Evolutionary conservation across 768 basidiomycete species (phyloP).

Genomic region (Mycena indigotica): DNA sequence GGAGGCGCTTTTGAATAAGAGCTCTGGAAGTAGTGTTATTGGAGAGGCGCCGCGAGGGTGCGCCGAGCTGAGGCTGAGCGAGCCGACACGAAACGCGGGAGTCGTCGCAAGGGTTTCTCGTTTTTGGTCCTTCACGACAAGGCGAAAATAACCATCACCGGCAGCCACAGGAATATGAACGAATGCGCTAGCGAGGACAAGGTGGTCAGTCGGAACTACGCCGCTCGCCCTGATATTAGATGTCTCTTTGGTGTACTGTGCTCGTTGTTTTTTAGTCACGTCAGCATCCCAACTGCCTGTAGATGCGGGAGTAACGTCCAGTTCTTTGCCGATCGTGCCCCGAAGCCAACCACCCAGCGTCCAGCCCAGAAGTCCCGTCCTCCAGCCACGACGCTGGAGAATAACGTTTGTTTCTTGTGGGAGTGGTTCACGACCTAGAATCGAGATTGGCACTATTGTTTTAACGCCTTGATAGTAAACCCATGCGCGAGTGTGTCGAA

Average conservation of each 20-base stretch:
- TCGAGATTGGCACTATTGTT: conserved; percentile 40
- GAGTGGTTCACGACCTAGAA: conserved; percentile 9
- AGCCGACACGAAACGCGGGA: conserved; percentile 35
- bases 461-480: conserved; percentile 40
- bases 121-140: conserved; percentile 38
- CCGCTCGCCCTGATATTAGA: conserved; percentile 35
- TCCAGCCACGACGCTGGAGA: conserved; percentile 39
- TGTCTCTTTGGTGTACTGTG: conserved; percentile 32
- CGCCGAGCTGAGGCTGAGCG: conserved; percentile 45
- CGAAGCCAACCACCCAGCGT: conserved; percentile 12
- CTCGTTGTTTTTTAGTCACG: background rate
- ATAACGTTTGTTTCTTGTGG: conserved; percentile 27
- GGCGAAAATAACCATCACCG: conserved; percentile 35
- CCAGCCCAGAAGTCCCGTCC: conserved; percentile 3
- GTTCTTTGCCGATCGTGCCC: conserved; percentile 39
- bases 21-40: conserved; percentile 16
- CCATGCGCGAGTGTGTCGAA: conserved; percentile 45
- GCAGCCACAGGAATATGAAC: conserved; percentile 40
- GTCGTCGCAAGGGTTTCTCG: conserved; percentile 39
- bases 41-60: conserved; percentile 33
- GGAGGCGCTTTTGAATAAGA: conserved; percentile 15
- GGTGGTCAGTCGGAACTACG: conserved; percentile 30
- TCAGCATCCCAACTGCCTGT: conserved; percentile 37
- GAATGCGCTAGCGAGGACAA: conserved; percentile 34
- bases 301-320: conserved; percentile 45